These are phyloP conservation scores for Fusarium lyarnte DNA, from an alignment of 2,329 filamentous ascomycete species.

Conservation along the genomic window DNA sequence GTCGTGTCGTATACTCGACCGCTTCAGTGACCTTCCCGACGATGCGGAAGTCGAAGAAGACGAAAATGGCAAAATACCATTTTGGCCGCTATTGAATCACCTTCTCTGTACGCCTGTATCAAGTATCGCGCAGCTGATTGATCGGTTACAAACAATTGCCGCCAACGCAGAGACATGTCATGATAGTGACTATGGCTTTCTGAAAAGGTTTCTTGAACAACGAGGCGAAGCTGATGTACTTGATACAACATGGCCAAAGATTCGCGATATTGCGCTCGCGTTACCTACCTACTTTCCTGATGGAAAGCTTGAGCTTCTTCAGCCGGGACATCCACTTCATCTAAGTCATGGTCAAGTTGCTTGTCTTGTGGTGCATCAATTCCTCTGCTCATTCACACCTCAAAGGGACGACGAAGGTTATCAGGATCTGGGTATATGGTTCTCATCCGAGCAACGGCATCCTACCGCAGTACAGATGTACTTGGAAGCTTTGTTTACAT, in stretches of 20 bases:
- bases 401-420: constrained; percentile 40
- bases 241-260: constrained; percentile 37
- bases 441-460: constrained; percentile 45
- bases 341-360: constrained; percentile 42
- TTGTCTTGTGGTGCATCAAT: constrained; percentile 47
- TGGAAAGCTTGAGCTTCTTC: constrained; percentile 30
- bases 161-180: constrained; percentile 27
- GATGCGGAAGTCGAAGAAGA: constrained; percentile 33
- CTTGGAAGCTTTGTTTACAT: constrained; percentile 43
- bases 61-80: constrained; percentile 32
- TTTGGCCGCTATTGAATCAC: constrained; percentile 42
- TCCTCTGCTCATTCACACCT: constrained; percentile 41
- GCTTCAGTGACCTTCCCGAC: constrained; percentile 44
- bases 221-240: neutral
- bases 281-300: constrained; percentile 35
- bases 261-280: constrained; percentile 34
- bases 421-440: constrained; percentile 50
- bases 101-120: constrained; percentile 29
- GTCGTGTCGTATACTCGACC: constrained; percentile 40
- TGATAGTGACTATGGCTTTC: constrained; percentile 36
- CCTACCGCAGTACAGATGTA: constrained; percentile 44
- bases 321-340: constrained; percentile 9
- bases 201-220: constrained; percentile 5
- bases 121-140: constrained; percentile 30
- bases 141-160: constrained; percentile 44